phyloP scores from a whole-genome alignment of 2,329 filamentous ascomycete genomes.

The Raffaelea deltoideospora region DNA sequence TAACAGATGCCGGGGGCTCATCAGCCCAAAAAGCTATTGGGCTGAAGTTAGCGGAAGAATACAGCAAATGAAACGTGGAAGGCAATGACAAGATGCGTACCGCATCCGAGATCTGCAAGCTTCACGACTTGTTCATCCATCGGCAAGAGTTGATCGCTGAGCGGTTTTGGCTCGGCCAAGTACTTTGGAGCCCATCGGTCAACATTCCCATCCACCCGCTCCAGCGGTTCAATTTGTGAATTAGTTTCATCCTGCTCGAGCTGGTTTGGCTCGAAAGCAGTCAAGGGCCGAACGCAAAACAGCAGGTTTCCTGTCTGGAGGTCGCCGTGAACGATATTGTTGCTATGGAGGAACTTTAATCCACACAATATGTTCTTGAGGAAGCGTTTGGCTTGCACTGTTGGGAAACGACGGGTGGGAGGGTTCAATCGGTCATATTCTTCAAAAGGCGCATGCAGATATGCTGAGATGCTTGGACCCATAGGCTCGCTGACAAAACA shows the following conservation, averaged over 20 bases:
- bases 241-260: neutral
- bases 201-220: neutral
- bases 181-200: neutral
- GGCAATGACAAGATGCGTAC: neutral
- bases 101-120: neutral
- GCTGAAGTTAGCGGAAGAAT: neutral
- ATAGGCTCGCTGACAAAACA: conserved; percentile 4
- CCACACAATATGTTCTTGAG: neutral
- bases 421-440: conserved; percentile 1
- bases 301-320: neutral
- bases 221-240: neutral
- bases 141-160: neutral
- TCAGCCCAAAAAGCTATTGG: neutral
- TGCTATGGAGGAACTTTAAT: neutral
- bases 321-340: neutral
- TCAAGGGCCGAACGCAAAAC: neutral
- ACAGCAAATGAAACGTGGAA: neutral
- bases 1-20: neutral
- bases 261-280: neutral
- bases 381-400: neutral
- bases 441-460: conserved; percentile 1
- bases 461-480: conserved; percentile 3
- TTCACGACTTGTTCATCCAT: neutral
- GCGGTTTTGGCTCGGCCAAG: neutral
- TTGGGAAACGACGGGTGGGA: conserved; percentile 2